Conservation (phyloP, 2,329 filamentous ascomycete species). For the Thielaviopsis euricoi region DNA sequence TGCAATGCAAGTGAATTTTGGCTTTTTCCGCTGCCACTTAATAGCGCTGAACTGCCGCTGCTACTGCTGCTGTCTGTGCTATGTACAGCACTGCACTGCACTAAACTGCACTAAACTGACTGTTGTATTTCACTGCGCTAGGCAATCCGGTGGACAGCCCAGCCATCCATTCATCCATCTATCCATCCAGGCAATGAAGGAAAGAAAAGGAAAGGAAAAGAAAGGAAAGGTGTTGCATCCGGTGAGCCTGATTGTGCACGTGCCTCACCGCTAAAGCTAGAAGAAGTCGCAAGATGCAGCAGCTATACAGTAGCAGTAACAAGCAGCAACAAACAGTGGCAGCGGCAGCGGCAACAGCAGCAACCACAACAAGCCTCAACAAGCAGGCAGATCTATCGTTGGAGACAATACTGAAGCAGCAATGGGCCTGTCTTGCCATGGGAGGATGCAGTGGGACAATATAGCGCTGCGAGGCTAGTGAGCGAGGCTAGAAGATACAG, state of each 20-base stretch:
- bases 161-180: neutral
- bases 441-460: neutral
- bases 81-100: neutral
- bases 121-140: too few relatives aligned
- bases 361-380: neutral
- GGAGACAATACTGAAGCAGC: neutral
- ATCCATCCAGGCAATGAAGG: neutral
- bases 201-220: neutral
- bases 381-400: neutral
- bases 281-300: neutral
- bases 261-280: slow-evolving; percentile 8
- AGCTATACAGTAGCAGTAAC: neutral
- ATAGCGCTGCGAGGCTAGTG: neutral
- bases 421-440: neutral
- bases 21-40: slow-evolving; percentile 1
- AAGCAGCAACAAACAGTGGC: neutral
- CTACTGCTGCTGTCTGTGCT: neutral
- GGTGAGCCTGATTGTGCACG: slow-evolving; percentile 7
- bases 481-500: slow-evolving; percentile 1
- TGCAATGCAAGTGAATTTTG: neutral
- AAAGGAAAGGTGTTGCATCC: slow-evolving; percentile 5
- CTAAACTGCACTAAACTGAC: neutral
- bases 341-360: neutral
- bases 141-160: neutral
- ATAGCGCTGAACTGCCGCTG: neutral